Conservation (phyloP, 148 eudicot species). For the Spergularia bocconei region DNA sequence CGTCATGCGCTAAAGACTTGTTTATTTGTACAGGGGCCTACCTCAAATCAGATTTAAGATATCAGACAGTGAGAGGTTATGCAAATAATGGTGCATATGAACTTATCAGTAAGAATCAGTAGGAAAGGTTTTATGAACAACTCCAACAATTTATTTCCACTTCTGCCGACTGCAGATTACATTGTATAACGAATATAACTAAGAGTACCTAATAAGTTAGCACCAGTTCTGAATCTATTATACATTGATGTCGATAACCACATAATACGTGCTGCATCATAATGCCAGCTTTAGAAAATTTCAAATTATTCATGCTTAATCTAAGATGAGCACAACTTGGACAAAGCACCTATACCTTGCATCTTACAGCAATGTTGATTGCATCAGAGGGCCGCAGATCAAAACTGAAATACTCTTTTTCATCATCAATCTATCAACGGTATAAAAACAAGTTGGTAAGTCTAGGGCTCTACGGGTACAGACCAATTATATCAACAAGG, state of each 20-base stretch:
- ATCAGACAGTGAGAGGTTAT: neutral
- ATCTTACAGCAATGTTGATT: constrained; percentile 88
- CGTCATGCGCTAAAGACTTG: constrained; percentile 63
- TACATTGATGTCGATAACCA: neutral
- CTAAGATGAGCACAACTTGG: neutral
- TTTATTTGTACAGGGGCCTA: constrained; percentile 88
- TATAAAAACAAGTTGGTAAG: constrained; percentile 2
- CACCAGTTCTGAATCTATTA: neutral
- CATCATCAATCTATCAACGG: constrained; percentile 53
- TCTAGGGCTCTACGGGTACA: neutral
- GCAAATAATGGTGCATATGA: neutral
- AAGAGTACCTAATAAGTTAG: neutral
- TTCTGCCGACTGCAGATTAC: neutral
- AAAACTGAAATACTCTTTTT: constrained; percentile 56
- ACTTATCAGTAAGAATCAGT: neutral
- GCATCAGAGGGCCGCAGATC: constrained; percentile 97
- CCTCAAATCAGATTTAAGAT: constrained; percentile 9
- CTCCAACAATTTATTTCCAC: neutral
- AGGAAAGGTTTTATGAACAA: neutral
- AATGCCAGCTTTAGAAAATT: neutral
- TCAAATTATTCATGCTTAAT: neutral
- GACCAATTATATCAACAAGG: neutral
- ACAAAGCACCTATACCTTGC: constrained; percentile 57
- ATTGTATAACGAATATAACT: neutral
- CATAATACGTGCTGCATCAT: neutral